phyloP scores from a whole-genome alignment of 257 asterid genomes.

The Perilla frutescens region DNA sequence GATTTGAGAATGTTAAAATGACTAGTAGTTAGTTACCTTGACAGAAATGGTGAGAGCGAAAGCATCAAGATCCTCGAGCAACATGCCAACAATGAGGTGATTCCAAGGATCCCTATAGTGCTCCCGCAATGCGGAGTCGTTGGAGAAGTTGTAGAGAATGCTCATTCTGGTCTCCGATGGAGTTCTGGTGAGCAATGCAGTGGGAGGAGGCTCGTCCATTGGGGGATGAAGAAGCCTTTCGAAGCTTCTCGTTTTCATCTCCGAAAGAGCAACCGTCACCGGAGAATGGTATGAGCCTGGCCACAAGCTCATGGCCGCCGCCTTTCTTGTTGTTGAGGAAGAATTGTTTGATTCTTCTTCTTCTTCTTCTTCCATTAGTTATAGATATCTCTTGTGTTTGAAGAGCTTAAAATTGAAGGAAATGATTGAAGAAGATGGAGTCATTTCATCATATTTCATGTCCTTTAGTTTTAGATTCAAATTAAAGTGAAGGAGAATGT shows the following conservation, averaged over 20 bases:
- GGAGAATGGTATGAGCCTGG: constrained; percentile 99
- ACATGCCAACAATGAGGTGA: constrained; percentile 89
- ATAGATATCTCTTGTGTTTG: not conserved
- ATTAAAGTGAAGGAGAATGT: too few relatives aligned
- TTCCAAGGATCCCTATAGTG: constrained; percentile 99
- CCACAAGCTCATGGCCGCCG: constrained; percentile 75
- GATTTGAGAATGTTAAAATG: not conserved
- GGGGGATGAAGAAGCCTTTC: constrained; percentile 95
- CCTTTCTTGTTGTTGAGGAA: constrained; percentile 49
- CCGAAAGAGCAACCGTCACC: constrained; percentile 91
- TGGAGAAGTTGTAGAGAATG: constrained; percentile 71
- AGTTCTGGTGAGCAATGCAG: constrained; percentile 60
- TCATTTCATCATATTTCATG: too few relatives aligned
- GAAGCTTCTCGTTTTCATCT: constrained; percentile 75
- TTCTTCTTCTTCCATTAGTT: not conserved
- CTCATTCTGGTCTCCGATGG: constrained; percentile 75
- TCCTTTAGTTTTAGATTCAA: too few relatives aligned
- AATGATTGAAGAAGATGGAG: too few relatives aligned
- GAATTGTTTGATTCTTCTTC: constrained; percentile 10
- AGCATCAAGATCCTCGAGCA: constrained; percentile 99
- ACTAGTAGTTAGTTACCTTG: constrained; percentile 49
- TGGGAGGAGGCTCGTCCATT: constrained; percentile 94
- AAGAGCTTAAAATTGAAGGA: constrained; percentile 31
- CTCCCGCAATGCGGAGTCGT: constrained; percentile 76
- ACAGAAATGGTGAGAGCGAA: constrained; percentile 94